Evolutionary conservation across 2,329 filamentous ascomycete species (phyloP).

Genomic region (Scedosporium boydii): DNA sequence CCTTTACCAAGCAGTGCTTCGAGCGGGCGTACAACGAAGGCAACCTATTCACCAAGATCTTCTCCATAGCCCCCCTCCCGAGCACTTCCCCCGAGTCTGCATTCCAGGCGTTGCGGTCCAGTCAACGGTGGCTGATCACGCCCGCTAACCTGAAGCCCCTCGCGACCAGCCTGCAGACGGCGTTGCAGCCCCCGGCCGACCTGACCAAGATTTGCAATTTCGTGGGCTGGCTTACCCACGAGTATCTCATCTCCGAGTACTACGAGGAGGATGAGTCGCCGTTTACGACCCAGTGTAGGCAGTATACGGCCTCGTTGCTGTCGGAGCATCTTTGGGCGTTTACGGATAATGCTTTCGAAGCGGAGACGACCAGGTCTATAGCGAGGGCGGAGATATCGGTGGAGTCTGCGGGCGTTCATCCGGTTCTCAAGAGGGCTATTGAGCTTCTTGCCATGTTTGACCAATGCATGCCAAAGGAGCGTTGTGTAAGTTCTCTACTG

Average conservation of each 20-base stretch:
- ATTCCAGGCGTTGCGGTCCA: conserved; percentile 38
- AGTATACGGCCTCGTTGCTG: conserved; percentile 45
- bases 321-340: conserved; percentile 50
- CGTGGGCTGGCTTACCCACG: conserved; percentile 47
- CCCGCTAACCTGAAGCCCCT: conserved; percentile 45
- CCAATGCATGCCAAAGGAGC: conserved; percentile 53
- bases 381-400: conserved; percentile 36
- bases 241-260: conserved; percentile 45
- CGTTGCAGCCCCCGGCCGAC: conserved; percentile 32
- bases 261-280: conserved; percentile 49
- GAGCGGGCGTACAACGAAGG: conserved; percentile 48
- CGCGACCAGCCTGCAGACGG: conserved; percentile 37
- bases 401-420: conserved; percentile 39
- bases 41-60: conserved; percentile 43
- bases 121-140: conserved; percentile 42
- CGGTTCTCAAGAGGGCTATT: conserved; percentile 43
- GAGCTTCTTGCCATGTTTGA: conserved; percentile 54
- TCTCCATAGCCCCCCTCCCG: conserved; percentile 45
- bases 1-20: conserved; percentile 50
- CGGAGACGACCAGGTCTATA: conserved; percentile 45
- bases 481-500: conserved; percentile 37
- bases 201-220: conserved; percentile 44
- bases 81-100: conserved; percentile 38
- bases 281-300: conserved; percentile 43
- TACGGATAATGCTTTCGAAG: conserved; percentile 43